Conservation (phyloP, 306 rosid species). For the Vicia faba region DNA sequence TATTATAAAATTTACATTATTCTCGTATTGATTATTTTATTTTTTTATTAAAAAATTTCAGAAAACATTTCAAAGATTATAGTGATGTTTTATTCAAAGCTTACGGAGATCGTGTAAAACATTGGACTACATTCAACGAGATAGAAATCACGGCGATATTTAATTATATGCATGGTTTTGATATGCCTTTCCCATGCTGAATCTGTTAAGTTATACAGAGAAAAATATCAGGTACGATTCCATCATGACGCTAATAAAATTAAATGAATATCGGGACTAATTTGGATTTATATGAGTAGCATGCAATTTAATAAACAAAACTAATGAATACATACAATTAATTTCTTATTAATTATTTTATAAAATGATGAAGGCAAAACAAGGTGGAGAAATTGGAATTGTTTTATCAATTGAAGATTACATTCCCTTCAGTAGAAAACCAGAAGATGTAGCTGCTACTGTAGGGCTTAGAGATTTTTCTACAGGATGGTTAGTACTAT, state of each 20-base stretch:
- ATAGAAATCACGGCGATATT: slow-evolving; percentile 23
- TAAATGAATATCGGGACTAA: no score
- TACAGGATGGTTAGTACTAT: slow-evolving; percentile 43
- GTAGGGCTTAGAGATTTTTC: slow-evolving; percentile 38
- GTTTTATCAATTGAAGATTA: slow-evolving; percentile 26
- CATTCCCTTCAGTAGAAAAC: slow-evolving; percentile 30
- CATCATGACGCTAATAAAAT: no score
- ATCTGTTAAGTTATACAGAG: slow-evolving; percentile 31
- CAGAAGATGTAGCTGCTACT: slow-evolving; percentile 44
- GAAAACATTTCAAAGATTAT: slow-evolving; percentile 43
- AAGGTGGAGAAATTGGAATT: slow-evolving; percentile 53
- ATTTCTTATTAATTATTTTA: background rate
- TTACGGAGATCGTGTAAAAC: slow-evolving; percentile 52
- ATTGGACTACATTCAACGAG: slow-evolving; percentile 50
- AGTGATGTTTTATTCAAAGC: slow-evolving; percentile 37
- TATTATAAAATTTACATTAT: background rate
- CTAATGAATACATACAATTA: background rate
- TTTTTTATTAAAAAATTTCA: background rate
- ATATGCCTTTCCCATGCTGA: slow-evolving; percentile 40
- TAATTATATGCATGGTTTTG: slow-evolving; percentile 39
- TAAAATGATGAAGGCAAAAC: slow-evolving; percentile 34
- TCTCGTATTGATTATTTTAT: background rate
- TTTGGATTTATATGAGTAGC: no score
- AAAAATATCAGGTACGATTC: slow-evolving; percentile 30
- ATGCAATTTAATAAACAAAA: background rate